A percentile compares a stretch with the other conserved stretches of the same genome.
Conservation (phyloP, 352 stramenopile species). For the Sclerospora graminicola region DNA sequence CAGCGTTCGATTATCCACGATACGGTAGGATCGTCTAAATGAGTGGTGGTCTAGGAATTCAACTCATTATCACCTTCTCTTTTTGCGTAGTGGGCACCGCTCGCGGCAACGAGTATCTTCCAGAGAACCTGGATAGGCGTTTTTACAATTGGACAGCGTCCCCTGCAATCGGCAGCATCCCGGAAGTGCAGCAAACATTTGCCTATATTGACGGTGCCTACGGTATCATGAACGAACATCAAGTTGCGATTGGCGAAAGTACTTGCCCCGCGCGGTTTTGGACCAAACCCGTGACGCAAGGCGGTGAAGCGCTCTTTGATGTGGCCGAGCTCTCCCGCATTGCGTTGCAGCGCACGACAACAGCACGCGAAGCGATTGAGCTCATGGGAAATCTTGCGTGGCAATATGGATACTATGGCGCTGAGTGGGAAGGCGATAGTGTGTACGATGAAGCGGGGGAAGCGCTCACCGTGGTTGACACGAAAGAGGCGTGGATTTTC, state of each 20-base stretch:
- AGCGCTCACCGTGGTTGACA: slow-evolving; percentile 86
- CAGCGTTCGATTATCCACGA: slow-evolving; percentile 53
- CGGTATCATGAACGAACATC: slow-evolving; percentile 77
- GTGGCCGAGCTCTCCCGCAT: slow-evolving; percentile 82
- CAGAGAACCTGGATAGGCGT: slow-evolving; percentile 51
- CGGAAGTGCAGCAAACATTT: slow-evolving; percentile 49
- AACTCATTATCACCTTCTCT: background rate
- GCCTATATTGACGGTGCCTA: slow-evolving; percentile 77
- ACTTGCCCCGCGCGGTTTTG: slow-evolving; percentile 60
- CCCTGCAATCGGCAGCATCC: slow-evolving; percentile 53
- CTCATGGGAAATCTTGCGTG: slow-evolving; percentile 91
- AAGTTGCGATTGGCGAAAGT: slow-evolving; percentile 74
- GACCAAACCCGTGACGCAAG: slow-evolving; percentile 46
- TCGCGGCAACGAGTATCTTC: slow-evolving; percentile 48
- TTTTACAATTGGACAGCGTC: slow-evolving; percentile 63
- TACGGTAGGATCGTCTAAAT: slow-evolving; percentile 31
- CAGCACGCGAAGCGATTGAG: slow-evolving; percentile 70
- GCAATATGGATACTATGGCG: slow-evolving; percentile 90
- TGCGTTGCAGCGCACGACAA: slow-evolving; percentile 77
- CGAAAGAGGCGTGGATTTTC: slow-evolving; percentile 91
- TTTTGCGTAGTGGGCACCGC: slow-evolving; percentile 35
- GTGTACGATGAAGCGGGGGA: slow-evolving; percentile 78
- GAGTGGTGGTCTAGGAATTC: background rate
- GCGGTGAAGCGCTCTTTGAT: slow-evolving; percentile 84
- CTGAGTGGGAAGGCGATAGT: slow-evolving; percentile 55